These are phyloP conservation scores for Typha latifolia DNA, from an alignment of 176 grass and related monocot species.

Conservation along the genomic window DNA sequence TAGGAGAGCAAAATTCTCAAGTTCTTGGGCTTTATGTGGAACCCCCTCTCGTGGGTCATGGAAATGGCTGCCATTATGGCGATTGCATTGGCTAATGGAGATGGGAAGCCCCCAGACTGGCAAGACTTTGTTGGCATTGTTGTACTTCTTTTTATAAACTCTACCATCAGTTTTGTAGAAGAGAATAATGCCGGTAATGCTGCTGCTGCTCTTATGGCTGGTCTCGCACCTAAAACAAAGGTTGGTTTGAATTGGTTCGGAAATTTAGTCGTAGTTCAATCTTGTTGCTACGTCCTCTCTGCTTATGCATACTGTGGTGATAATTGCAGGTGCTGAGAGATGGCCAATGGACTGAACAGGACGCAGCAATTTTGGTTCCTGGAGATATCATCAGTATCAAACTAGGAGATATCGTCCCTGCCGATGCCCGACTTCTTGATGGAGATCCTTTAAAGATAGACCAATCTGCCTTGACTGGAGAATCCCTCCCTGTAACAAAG, in stretches of 20 bases:
- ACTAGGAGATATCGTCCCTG: slow-evolving; percentile 81
- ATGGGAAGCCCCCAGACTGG: slow-evolving; percentile 72
- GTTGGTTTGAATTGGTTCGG: slow-evolving; percentile 2
- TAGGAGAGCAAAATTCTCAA: slow-evolving; percentile 87
- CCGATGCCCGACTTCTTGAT: slow-evolving; percentile 71
- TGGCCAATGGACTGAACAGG: slow-evolving; percentile 56
- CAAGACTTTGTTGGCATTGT: slow-evolving; percentile 95
- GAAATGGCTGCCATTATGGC: slow-evolving; percentile 84
- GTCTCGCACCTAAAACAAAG: slow-evolving; percentile 77
- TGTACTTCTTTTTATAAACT: slow-evolving; percentile 58
- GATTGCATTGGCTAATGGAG: slow-evolving; percentile 68
- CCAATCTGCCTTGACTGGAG: slow-evolving; percentile 88
- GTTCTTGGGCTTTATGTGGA: slow-evolving; percentile 98
- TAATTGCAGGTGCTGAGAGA: slow-evolving; percentile 57
- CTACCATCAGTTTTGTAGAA: slow-evolving; percentile 74
- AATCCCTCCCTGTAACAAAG: slow-evolving; percentile 75
- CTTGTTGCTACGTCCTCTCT: neutral
- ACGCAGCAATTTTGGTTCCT: slow-evolving; percentile 66
- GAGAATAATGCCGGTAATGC: slow-evolving; percentile 85
- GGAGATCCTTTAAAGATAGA: slow-evolving; percentile 87
- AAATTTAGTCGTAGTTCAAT: too few species aligned
- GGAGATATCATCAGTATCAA: slow-evolving; percentile 81
- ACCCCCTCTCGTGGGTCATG: slow-evolving; percentile 97
- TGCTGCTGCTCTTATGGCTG: slow-evolving; percentile 83
- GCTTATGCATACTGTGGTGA: neutral